Evolutionary conservation across 176 grass and related monocot genomes (phyloP), one percentile per base, ranked within the genome.

Genomic region (Urochloa ruziziensis): DNA sequence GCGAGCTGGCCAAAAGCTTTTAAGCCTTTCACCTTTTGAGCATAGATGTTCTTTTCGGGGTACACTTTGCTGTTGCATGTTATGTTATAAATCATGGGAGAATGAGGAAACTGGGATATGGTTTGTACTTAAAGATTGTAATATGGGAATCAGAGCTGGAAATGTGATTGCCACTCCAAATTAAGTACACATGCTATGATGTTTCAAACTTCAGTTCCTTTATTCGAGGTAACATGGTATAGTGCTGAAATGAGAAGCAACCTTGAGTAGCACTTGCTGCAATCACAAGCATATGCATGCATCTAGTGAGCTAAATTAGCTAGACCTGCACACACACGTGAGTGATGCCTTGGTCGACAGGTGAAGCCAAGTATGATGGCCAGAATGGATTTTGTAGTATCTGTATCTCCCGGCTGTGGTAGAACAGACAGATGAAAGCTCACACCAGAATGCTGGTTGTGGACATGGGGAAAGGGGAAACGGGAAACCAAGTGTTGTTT

Each of bases 221-320:
- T 72, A 5, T 48, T 49, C 10, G 19, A 3, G n/a, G 37, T 28
- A 4, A 16, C 15, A 59, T 23, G 34, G 30, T 49, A 13, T 21
- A 18, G 33, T 53, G 82, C 62, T 29, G n/a, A 36, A 64, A 18
- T 37, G 67, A 67, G 61, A 37, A 47, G 62, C 62, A 77, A 77
- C 7, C 19, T 53, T 52, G 67, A 39, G 69, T 63, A 48, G 44
- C 78, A 72, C 35, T 72, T 86, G 78, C 42, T 58, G 71, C 28
- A 70, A 28, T 69, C 33, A 8, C 56, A 90, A 86, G 78, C 70
- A 71, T 79, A 1, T 58, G 39, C 44, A 0, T 70, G 58, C 44
- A 59, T 83, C 54, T 11, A 10, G 66, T 3, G 34, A 42, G 64
- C 64, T 66, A 52, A 49, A 15, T n/a, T 18, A 19, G 29, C 29